phyloP scores from a whole-genome alignment of 169 alveolate species.

The Cryptosporidium parvum region DNA sequence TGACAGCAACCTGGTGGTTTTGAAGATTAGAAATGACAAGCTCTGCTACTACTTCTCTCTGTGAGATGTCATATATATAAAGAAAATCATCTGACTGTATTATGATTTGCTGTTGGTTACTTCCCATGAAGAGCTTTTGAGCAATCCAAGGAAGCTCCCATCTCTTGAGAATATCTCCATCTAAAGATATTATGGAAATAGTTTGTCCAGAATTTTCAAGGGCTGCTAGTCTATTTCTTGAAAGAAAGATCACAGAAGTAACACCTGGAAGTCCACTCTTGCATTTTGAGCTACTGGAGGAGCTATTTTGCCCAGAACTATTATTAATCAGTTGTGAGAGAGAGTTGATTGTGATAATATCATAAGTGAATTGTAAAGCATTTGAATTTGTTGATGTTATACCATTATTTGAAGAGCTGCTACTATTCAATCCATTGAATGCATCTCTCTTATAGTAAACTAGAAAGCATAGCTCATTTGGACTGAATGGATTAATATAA shows the following conservation, averaged over 20 bases:
- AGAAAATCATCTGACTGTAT: slow-evolving; percentile 82
- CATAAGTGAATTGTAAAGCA: slow-evolving; percentile 19
- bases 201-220: slow-evolving; percentile 80
- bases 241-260: slow-evolving; percentile 75
- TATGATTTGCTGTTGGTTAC: slow-evolving; percentile 78
- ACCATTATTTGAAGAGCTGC: not conserved
- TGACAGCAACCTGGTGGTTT: slow-evolving; percentile 78
- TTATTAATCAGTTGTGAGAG: slow-evolving; percentile 15
- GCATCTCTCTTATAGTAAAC: slow-evolving; percentile 48
- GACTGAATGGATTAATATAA: slow-evolving; percentile 59
- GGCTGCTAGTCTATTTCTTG: slow-evolving; percentile 81
- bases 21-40: slow-evolving; percentile 82
- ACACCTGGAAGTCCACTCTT: slow-evolving; percentile 80
- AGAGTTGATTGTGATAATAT: slow-evolving; percentile 52
- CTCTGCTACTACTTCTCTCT: slow-evolving; percentile 81
- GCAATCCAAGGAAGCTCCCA: slow-evolving; percentile 83
- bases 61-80: slow-evolving; percentile 84
- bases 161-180: slow-evolving; percentile 80
- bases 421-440: slow-evolving; percentile 22
- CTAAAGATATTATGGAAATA: slow-evolving; percentile 77
- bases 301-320: not conserved
- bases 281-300: slow-evolving; percentile 54
- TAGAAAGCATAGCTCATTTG: slow-evolving; percentile 62
- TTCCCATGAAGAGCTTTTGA: slow-evolving; percentile 77
- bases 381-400: not conserved